These are phyloP conservation scores for Garcia nutans DNA, from an alignment of 345 rosid species.

Conservation along the genomic window DNA sequence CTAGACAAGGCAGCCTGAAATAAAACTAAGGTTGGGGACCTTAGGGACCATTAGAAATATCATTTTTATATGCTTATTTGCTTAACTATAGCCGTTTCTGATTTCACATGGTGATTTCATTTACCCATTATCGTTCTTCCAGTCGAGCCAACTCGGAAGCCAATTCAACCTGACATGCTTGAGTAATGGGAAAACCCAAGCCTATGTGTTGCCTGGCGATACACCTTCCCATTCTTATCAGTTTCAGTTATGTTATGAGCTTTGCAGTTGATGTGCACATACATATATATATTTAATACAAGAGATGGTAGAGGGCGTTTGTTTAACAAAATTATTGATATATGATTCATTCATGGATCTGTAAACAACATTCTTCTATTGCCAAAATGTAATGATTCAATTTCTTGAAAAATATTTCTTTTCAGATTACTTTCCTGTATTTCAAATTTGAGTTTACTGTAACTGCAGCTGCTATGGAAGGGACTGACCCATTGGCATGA, in stretches of 20 bases:
- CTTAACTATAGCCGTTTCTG: background rate
- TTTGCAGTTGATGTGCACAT: conserved; percentile 48
- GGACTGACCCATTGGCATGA: background rate
- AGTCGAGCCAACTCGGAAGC: conserved; percentile 51
- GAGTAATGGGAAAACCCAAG: conserved; percentile 43
- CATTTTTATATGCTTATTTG: background rate
- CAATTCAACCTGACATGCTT: conserved; percentile 65
- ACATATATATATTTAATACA: background rate
- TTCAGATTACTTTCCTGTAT: background rate
- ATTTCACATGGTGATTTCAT: background rate
- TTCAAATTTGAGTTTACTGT: too few species aligned
- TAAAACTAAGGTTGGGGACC: background rate
- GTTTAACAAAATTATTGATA: conserved; percentile 7
- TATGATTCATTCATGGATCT: conserved; percentile 13
- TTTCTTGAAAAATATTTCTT: background rate
- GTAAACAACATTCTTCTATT: conserved; percentile 6
- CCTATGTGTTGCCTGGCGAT: conserved; percentile 29
- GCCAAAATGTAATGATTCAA: background rate
- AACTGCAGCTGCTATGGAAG: background rate
- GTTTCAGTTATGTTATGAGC: conserved; percentile 45
- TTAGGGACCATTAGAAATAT: background rate
- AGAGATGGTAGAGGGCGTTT: background rate
- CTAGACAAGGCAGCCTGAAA: background rate
- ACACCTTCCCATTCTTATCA: conserved; percentile 28
- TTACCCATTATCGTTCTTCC: conserved; percentile 22